Base-by-base conservation (phyloP, 805 yeast genomes). In the Clavispora phyllophila region DNA sequence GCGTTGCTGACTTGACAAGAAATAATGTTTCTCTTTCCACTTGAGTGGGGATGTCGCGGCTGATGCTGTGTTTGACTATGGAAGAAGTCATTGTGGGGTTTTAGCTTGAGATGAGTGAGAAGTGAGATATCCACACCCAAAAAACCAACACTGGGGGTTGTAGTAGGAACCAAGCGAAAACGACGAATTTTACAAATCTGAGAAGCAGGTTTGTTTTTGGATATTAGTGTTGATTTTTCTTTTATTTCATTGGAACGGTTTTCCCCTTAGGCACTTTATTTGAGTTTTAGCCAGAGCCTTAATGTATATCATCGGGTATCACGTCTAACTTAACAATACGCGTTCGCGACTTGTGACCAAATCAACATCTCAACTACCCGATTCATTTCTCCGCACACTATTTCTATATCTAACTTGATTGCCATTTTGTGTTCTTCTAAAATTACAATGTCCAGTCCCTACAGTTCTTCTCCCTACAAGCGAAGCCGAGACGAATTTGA, bases 1-100 rank as follows among this genome's bases (percentile, higher is more conserved):
- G 93, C 3, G 95, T 84, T 1, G 62, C 59, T 1, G 82, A 61
- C 49, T 85, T 84, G 28, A 88, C 68, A 45, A 77, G 75, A 9
- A 85, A 62, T 2, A 75, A 70, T 0, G 79, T 69, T 18, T 73
- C 71, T 33, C 68, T 45, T 45, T 76, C 73, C 19, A 72, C 64
- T 51, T 68, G 63, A 47, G 51, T 54, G 39, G 70, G 58, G 56
- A 75, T 64, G 18, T 55, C 50, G 12, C 67, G 61, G 13, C 78
- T 75, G 3, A 84, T 75, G 13, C 78, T 67, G 55, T 82, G 87
- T 55, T 75, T 80, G 39, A 78, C 69, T 7, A 66, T 65, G 37
- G 58, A 70, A 15, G 68, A 73, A 32, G 58, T 50, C 13, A 64
- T 43, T 40, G 52, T 35, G 50, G 43, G 39, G 39, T 26, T 24